Evolutionary conservation across 768 basidiomycete species (phyloP).

Genomic region (Exsudoporus frostii): DNA sequence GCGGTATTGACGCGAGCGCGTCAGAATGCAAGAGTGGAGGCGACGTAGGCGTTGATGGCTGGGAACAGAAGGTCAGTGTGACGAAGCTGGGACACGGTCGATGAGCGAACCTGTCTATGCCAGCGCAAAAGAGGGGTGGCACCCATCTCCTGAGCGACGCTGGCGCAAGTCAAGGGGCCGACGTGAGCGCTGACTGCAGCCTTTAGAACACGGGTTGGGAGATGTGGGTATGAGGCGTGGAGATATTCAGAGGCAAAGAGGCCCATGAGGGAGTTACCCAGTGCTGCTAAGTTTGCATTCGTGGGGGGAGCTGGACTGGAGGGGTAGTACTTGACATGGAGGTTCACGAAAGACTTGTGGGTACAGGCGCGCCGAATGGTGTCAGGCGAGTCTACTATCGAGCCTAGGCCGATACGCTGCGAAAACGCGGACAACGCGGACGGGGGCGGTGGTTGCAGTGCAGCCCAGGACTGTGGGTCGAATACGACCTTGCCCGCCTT

Average conservation of each 20-base stretch:
- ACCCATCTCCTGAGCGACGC: constrained; percentile 84
- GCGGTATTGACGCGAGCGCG: constrained; percentile 83
- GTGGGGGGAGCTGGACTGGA: constrained; percentile 51
- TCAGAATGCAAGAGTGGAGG: constrained; percentile 71
- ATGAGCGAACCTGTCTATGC: constrained; percentile 61
- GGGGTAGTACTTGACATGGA: constrained; percentile 57
- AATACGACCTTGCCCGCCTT: constrained; percentile 44
- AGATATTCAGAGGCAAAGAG: constrained; percentile 86
- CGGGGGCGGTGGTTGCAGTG: constrained; percentile 66
- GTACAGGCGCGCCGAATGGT: constrained; percentile 74
- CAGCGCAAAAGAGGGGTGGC: constrained; percentile 75
- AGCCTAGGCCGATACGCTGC: constrained; percentile 69
- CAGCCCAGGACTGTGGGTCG: constrained; percentile 65
- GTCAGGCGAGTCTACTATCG: constrained; percentile 51
- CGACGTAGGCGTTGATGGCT: constrained; percentile 48
- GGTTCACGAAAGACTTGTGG: constrained; percentile 62
- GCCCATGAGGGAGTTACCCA: constrained; percentile 89
- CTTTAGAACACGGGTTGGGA: constrained; percentile 89
- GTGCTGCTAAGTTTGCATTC: constrained; percentile 69
- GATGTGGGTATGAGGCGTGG: constrained; percentile 76
- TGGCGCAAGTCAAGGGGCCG: constrained; percentile 78
- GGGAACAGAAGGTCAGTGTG: constrained; percentile 1
- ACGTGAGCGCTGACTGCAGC: constrained; percentile 91
- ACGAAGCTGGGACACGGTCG: background rate
- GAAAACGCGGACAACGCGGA: constrained; percentile 73